These are phyloP conservation scores for Rhododendron simsii DNA, from an alignment of 148 eudicot genomes.

Conservation along the genomic window DNA sequence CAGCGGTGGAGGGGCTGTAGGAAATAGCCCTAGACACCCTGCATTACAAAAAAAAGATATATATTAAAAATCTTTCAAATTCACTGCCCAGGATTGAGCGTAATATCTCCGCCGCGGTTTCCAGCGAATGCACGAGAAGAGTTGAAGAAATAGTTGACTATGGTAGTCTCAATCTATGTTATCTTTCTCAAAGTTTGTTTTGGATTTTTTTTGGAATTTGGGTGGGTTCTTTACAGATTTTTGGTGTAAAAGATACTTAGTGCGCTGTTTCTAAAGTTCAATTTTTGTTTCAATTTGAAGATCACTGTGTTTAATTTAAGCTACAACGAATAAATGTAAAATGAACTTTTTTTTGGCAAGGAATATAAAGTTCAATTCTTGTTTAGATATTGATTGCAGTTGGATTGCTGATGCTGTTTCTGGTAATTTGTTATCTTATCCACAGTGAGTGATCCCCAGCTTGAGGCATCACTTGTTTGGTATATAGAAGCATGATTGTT, in stretches of 20 bases:
- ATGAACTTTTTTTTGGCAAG: background rate
- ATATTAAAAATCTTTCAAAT: too few relatives aligned
- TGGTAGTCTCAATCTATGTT: background rate
- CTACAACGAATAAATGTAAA: background rate
- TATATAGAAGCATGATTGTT: conserved; percentile 1
- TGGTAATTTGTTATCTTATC: background rate
- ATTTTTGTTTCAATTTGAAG: too few relatives aligned
- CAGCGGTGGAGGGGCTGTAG: too few relatives aligned
- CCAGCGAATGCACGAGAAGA: too few relatives aligned
- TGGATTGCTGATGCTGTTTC: background rate
- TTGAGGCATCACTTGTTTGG: conserved; percentile 1
- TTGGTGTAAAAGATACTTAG: background rate
- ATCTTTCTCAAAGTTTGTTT: background rate
- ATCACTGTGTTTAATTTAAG: background rate
- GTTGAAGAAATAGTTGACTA: background rate
- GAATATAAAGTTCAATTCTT: background rate
- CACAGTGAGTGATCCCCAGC: background rate
- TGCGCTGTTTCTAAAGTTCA: background rate
- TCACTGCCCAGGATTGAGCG: too few relatives aligned
- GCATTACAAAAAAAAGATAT: too few relatives aligned
- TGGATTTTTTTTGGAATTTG: background rate
- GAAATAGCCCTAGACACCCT: too few relatives aligned
- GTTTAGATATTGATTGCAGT: background rate
- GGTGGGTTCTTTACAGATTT: too few relatives aligned
- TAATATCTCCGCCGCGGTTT: too few relatives aligned